A percentile compares a stretch with the other conserved stretches of the same genome.
Conservation (phyloP, 2,329 filamentous ascomycete genomes). For the Ascochyta fabae region DNA sequence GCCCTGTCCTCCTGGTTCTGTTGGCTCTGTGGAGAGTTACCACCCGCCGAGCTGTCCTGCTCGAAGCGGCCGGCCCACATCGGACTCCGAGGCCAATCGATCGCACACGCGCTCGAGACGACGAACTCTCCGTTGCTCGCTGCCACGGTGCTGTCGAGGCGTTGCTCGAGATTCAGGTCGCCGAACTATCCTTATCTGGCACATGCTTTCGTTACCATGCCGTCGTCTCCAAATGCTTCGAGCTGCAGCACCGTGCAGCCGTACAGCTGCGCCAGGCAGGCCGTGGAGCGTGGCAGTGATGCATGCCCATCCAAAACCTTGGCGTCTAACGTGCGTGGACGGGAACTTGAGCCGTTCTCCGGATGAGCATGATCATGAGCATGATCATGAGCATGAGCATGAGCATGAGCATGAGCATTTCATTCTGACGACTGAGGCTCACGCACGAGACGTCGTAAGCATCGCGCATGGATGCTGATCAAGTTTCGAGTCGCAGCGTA, state of each 20-base stretch:
- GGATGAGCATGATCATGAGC: background rate
- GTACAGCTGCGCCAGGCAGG: background rate
- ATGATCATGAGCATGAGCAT: background rate
- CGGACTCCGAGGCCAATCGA: conserved; percentile 27
- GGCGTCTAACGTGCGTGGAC: background rate
- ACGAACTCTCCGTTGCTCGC: conserved; percentile 2
- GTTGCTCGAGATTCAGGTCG: background rate
- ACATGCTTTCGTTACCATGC: conserved; percentile 1
- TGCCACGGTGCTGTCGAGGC: conserved; percentile 6
- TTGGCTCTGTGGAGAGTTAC: conserved; percentile 4
- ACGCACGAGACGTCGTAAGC: conserved; percentile 5
- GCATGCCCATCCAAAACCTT: background rate
- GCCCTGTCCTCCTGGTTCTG: background rate
- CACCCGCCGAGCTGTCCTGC: conserved; percentile 2
- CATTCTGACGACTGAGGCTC: background rate
- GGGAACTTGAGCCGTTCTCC: conserved; percentile 9
- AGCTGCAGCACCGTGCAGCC: conserved; percentile 1
- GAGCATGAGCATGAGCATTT: background rate
- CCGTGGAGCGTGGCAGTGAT: background rate
- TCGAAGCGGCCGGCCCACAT: conserved; percentile 19
- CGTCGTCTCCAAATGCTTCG: background rate
- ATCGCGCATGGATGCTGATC: conserved; percentile 21
- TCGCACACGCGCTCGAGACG: conserved; percentile 25
- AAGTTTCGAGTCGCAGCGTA: conserved; percentile 58
- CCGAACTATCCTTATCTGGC: background rate